Conservation (phyloP, 306 rosid genomes). For the Trifolium repens region DNA sequence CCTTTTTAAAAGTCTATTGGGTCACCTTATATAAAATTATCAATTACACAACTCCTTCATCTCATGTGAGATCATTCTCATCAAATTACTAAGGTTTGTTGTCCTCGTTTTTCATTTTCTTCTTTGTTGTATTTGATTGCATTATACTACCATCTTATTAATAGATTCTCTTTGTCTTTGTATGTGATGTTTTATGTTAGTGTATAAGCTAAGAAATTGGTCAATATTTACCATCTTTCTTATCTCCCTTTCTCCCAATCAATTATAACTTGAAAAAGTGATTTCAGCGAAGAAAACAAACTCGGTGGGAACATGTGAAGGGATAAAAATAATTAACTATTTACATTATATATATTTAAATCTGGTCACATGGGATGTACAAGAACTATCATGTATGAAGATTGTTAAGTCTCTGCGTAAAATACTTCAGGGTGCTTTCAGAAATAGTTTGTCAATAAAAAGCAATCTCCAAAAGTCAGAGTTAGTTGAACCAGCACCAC, state of each 20-base stretch:
- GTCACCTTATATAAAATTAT: not conserved
- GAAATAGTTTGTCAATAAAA: conserved; percentile 50
- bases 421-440: conserved; percentile 50
- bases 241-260: not conserved
- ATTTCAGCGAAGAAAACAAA: conserved; percentile 2
- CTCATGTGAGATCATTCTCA: not conserved
- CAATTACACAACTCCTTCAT: not conserved
- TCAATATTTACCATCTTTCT: not conserved
- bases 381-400: conserved; percentile 38
- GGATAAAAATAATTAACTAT: conserved; percentile 42
- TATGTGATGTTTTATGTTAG: not conserved
- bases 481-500: conserved; percentile 53
- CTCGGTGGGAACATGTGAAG: not conserved
- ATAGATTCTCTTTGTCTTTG: not conserved
- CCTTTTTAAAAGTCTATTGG: not conserved
- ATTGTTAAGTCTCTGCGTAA: conserved; percentile 39
- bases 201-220: not conserved
- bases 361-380: conserved; percentile 41
- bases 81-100: no score
- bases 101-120: no score
- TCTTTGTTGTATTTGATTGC: no score
- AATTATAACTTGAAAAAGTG: not conserved
- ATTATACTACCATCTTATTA: no score
- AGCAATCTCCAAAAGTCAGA: conserved; percentile 47
- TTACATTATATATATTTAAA: conserved; percentile 52